Conservation (phyloP, 345 rosid genomes). For the Abelmoschus esculentus region DNA sequence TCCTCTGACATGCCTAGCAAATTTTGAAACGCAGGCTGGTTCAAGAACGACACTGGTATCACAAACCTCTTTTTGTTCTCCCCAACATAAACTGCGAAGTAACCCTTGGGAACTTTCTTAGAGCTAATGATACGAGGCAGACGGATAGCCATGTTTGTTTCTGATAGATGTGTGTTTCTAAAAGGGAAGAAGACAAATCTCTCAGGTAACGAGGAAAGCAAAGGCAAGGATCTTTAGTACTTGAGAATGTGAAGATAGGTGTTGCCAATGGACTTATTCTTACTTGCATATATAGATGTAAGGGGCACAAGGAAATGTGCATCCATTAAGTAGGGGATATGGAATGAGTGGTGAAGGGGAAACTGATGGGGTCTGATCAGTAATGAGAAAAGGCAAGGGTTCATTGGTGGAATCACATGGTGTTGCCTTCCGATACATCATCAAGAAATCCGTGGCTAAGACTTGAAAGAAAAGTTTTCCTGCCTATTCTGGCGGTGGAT, state of each 20-base stretch:
- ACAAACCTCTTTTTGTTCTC: slow-evolving; percentile 32
- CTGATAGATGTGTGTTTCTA: neutral
- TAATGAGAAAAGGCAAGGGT: neutral
- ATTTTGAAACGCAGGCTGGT: slow-evolving; percentile 24
- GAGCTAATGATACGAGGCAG: neutral
- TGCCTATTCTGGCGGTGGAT: neutral
- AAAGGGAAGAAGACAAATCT: neutral
- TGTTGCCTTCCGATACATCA: neutral
- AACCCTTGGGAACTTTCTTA: slow-evolving; percentile 15
- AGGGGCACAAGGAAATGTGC: too few species aligned
- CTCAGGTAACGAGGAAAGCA: neutral
- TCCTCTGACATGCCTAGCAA: slow-evolving; percentile 29
- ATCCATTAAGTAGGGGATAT: too few species aligned
- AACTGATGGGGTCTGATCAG: neutral
- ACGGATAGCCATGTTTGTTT: neutral
- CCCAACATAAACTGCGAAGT: slow-evolving; percentile 19
- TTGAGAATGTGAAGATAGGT: slow-evolving; percentile 1
- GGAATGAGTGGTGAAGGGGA: neutral
- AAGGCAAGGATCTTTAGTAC: neutral
- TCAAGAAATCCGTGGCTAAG: neutral
- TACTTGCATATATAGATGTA: neutral
- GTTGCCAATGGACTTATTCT: neutral
- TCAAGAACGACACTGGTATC: slow-evolving; percentile 28
- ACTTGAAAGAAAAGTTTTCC: neutral
- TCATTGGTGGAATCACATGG: neutral